Percentiles rank a stretch among this genome's conserved stretches.
phyloP scores from a whole-genome alignment of 2,329 filamentous ascomycete species.

The Fusarium dimerum region DNA sequence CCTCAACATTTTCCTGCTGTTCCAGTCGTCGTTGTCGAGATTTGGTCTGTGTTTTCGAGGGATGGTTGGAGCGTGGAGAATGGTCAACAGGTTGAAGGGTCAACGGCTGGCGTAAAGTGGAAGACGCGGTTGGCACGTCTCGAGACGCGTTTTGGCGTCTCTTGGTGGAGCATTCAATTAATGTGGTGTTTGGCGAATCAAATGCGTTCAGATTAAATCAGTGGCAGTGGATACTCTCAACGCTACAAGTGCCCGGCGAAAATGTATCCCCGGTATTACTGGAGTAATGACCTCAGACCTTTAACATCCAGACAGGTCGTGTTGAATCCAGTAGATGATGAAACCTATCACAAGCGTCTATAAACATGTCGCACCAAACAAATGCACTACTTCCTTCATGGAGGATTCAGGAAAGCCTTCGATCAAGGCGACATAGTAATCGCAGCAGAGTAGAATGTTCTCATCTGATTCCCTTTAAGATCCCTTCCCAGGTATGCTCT shows the following conservation, averaged over 20 bases:
- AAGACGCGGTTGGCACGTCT: conserved; percentile 32
- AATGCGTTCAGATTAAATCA: background rate
- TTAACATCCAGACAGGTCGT: no score
- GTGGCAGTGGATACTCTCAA: background rate
- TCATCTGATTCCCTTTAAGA: conserved; percentile 7
- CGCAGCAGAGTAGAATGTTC: background rate
- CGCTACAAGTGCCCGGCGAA: no score
- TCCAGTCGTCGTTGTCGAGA: conserved; percentile 3
- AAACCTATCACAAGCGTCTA: no score
- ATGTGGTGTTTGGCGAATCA: conserved; percentile 19
- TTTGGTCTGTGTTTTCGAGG: conserved; percentile 4
- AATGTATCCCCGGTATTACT: no score
- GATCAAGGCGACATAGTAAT: no score
- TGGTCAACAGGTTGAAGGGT: conserved; percentile 10
- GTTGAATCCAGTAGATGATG: no score
- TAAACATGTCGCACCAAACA: no score
- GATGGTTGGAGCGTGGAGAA: conserved; percentile 8
- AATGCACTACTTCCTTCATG: no score
- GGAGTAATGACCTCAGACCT: no score
- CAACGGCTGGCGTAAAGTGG: conserved; percentile 17
- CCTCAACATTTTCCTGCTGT: conserved; percentile 44
- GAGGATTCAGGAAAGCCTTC: no score
- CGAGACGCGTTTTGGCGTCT: conserved; percentile 29
- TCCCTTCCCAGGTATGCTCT: conserved; percentile 11
- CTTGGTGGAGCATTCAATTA: conserved; percentile 28